Base-by-base conservation (phyloP, 2,329 filamentous ascomycete genomes). In the Coniochaeta hoffmannii region DNA sequence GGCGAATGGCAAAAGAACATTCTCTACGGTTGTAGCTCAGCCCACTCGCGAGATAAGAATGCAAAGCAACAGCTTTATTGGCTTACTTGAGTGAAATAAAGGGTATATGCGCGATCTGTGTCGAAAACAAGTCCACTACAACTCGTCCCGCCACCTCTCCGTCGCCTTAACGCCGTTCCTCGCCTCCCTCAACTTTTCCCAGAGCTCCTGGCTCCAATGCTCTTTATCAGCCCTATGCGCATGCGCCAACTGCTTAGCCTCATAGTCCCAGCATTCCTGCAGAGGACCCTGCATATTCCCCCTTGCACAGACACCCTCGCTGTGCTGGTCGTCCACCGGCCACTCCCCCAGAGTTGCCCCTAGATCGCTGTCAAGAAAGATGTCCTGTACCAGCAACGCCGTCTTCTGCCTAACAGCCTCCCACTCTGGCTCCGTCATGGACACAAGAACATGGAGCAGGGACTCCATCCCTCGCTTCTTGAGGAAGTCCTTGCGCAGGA, bases 341-440 rank as follows among this genome's bases (percentile, higher is more conserved):
- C 82, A 87, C 58, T 81, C 69, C 0, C 81, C 80, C 17, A 77
- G 59, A 24, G 72, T 71, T 2, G 83, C 83, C 38, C 83, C 83
- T 76, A 86, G 83, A 56, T 80, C 76, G 58, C 79, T 76, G 63
- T 88, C 85, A n/a, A 88, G 70, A 64, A 88, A 88, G 57, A 77
- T 84, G 63, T 88, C 85, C 32, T 80, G 73, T 28, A 86, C 75
- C 55, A 87, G 73, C 57, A 82, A 74, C 1, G 78, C 81, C 24
- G 80, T 77, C 63, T 79, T 82, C 56, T 74, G 75, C 64, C 79
- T 75, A 6, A 79, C 76, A 1, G 69, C 64, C 14, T 75, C 75
- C 72, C 82, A 81, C 26, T 74, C 4, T 71, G 74, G 24, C 75
- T n/a, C n/a, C 68, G 9, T 70, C 73, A n/a, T n/a, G 3, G 73